Base-by-base conservation (phyloP, 2,329 filamentous ascomycete species). In the Sclerotinia sclerotiorum region DNA sequence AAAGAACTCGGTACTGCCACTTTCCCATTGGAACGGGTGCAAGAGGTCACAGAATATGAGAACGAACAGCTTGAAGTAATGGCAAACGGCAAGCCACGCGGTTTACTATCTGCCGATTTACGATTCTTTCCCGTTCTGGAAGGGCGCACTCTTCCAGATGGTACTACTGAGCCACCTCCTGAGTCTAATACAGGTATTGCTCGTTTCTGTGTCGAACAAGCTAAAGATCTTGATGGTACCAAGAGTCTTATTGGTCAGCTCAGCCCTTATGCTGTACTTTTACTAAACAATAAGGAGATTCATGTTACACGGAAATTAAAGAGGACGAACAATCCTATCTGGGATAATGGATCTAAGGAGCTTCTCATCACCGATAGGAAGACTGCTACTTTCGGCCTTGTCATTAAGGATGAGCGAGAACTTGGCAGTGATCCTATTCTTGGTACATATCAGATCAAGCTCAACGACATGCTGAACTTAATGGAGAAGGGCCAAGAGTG, bases 301-400 rank as follows among this genome's bases (percentile, higher is more conserved):
- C 93, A 97, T 75, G 85, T 88, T 68, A 97, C 94, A 65, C 92
- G 93, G 81, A 96, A 94, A 79, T 85, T 97, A 75, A 99, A 98
- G 85, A 90, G 94, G 70, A 98, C 93, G 70, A 99, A 99, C 81
- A 95, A 97, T 75, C 95, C 95, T 10, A 94, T 99, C 75, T 99
- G 94, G 90, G 90, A 94, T 66, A 90, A 98, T 77, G 92, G 92
- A 8, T 91, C 89, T 73, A 97, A 97, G 81, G 95, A 99, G 77
- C 88, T 99, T 74, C 87, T 99, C 70, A 94, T 99, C 77, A 97
- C 94, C 0, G 94, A 99, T 78, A 90, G 92, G 71, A 97, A 93
- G 82, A 89, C 88, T 77, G 94, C 95, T 68, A 95, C 93, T 78
- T 84, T 99, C 65, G 96, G 94, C 68, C 82, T 99, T 67, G 91